Conservation (phyloP, 257 asterid genomes). For the Capsicum baccatum region DNA sequence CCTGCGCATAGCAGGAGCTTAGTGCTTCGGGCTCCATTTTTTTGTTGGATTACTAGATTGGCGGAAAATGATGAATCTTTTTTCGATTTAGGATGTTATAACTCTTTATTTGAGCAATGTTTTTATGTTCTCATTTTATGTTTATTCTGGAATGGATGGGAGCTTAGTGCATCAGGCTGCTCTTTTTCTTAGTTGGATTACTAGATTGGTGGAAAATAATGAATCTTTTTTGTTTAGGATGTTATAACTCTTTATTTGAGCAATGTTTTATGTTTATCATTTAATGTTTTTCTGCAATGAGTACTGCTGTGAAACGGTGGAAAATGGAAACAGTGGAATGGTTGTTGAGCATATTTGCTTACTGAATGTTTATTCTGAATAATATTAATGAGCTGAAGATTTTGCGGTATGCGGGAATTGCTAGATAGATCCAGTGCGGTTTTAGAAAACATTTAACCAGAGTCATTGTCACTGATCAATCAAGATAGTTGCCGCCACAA, state of each 20-base stretch:
- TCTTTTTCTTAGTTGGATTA: not conserved
- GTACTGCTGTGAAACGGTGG: not conserved
- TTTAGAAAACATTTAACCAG: not conserved
- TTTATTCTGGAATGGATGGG: no score
- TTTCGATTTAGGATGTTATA: no score
- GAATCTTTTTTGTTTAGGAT: not conserved
- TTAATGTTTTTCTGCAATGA: not conserved
- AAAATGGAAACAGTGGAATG: not conserved
- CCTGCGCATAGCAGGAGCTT: no score
- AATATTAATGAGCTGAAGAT: not conserved
- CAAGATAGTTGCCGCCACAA: not conserved
- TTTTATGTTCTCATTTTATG: no score
- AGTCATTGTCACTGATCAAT: not conserved
- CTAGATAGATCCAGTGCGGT: not conserved
- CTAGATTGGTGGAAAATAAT: slow-evolving; percentile 18
- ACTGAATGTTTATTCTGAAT: not conserved
- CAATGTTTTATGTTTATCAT: not conserved
- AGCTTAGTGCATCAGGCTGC: not conserved
- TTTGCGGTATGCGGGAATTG: not conserved
- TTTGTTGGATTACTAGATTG: no score
- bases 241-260: not conserved
- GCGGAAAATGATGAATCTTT: not conserved
- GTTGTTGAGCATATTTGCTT: not conserved
- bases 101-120: no score
- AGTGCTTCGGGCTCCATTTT: no score